Conservation (phyloP, 1,284 basidiomycete genomes). For the Microbotryum violaceum region DNA sequence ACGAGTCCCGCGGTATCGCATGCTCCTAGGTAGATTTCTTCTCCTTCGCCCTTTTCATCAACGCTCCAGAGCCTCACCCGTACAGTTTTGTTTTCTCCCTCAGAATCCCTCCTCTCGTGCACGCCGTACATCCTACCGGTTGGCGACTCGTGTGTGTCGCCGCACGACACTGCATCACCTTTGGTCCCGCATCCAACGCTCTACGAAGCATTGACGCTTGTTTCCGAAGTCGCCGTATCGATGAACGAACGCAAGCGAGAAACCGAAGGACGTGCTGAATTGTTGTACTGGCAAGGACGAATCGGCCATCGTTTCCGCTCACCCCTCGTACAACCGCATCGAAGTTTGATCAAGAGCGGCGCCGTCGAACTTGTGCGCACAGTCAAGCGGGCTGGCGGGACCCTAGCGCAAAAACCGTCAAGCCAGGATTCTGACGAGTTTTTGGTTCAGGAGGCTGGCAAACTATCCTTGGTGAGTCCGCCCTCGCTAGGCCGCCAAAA, state of each 20-base stretch:
- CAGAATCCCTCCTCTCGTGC: slow-evolving; percentile 71
- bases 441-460: neutral
- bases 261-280: slow-evolving; percentile 74
- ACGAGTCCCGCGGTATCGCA: slow-evolving; percentile 87
- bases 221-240: slow-evolving; percentile 74
- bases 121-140: slow-evolving; percentile 49
- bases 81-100: slow-evolving; percentile 1
- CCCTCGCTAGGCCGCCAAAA: neutral
- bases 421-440: neutral
- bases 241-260: slow-evolving; percentile 98
- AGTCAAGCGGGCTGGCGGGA: slow-evolving; percentile 77
- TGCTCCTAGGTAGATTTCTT: slow-evolving; percentile 47
- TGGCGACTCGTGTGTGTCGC: slow-evolving; percentile 9
- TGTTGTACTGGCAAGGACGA: slow-evolving; percentile 68
- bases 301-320: slow-evolving; percentile 88
- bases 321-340: slow-evolving; percentile 94
- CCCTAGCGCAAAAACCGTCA: slow-evolving; percentile 44
- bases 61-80: too few species aligned
- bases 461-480: neutral
- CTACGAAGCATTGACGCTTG: slow-evolving; percentile 73
- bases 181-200: slow-evolving; percentile 48
- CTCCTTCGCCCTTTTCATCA: neutral
- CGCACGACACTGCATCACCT: neutral
- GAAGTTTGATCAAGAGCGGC: slow-evolving; percentile 51
- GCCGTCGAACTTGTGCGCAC: slow-evolving; percentile 23